Base-by-base conservation (phyloP, 805 yeast genomes). In the Starmerella geochares region DNA sequence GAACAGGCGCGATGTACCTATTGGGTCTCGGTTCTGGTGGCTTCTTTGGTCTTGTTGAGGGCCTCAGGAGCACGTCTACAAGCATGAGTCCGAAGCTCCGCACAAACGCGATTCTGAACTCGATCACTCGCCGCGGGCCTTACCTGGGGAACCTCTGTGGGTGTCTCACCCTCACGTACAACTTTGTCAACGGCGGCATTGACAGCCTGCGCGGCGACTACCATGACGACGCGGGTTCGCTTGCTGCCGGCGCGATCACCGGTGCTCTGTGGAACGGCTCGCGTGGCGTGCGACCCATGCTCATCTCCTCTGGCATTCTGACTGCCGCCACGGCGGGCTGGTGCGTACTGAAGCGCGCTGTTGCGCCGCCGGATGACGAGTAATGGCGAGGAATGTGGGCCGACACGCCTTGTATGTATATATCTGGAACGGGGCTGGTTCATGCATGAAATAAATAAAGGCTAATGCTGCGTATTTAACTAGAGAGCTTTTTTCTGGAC, bases 91-190 rank as follows among this genome's bases (percentile, higher is more conserved):
- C 84, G 49, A 85, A 83, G 66, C 75, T 92, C 65, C 81, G 85
- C 66, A 73, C 88, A 56, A 92, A 92, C 73, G 87, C 96, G 9
- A 74, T 92, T 39, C 77, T 92, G 61, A 92, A 92, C 73, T 85
- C 86, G 64, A 76, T 92, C 62, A 92, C 98, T 36, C 83, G 86
- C 63, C 80, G 95, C 67, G 98, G 98, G 53, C 98, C 98, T 20
- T 90, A 79, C 67, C 69, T 90, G 63, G 98, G 97, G 60, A 92
- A 92, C 72, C 80, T 83, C 47, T 94, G 95, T 14, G 98, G 96
- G 71, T 94, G 87, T 19, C 74, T 92, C 59, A 96, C 96, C 21
- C 69, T 92, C 60, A 76, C 83, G 56, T 92, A 92, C 70, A 92
- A 92, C 70, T 66, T 90, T 58, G 73, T 86, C 58, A 88, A 87